These are phyloP conservation scores for Wickerhamiella bombiphila DNA, from an alignment of 805 yeast genomes.

Conservation along the genomic window DNA sequence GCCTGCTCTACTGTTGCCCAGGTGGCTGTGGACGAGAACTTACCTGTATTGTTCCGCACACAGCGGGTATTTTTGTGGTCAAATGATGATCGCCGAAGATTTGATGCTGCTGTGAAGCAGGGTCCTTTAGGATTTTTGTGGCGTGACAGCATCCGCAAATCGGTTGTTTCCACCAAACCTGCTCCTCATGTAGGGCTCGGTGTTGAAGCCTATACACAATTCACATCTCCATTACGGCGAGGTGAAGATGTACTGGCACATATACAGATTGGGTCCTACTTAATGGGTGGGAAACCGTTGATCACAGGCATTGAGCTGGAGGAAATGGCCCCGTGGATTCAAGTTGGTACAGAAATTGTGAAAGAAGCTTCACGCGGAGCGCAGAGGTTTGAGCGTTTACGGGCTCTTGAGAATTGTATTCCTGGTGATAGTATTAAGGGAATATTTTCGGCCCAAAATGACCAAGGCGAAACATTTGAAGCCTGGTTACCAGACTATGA, in stretches of 20 bases:
- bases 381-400: not conserved
- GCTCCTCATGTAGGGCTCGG: conserved; percentile 50
- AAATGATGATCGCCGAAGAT: not conserved
- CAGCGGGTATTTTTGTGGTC: not conserved
- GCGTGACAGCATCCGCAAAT: not conserved
- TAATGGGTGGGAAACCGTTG: conserved; percentile 19
- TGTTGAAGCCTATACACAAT: conserved; percentile 45
- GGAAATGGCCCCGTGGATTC: not conserved
- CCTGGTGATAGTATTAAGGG: not conserved
- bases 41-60: not conserved
- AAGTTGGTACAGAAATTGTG: not conserved
- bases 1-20: not conserved
- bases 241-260: conserved; percentile 70
- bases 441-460: not conserved
- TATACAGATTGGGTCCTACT: conserved; percentile 46
- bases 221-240: conserved; percentile 82
- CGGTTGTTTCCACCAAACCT: conserved; percentile 19
- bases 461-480: not conserved
- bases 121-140: not conserved
- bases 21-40: not conserved
- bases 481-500: conserved; percentile 1
- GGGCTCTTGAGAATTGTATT: not conserved
- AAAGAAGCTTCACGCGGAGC: conserved; percentile 1
- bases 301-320: conserved; percentile 6
- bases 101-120: not conserved